Evolutionary conservation across 768 basidiomycete genomes (phyloP), one percentile per base, ranked within the genome.

Genomic region (Hypholoma sublateritium): DNA sequence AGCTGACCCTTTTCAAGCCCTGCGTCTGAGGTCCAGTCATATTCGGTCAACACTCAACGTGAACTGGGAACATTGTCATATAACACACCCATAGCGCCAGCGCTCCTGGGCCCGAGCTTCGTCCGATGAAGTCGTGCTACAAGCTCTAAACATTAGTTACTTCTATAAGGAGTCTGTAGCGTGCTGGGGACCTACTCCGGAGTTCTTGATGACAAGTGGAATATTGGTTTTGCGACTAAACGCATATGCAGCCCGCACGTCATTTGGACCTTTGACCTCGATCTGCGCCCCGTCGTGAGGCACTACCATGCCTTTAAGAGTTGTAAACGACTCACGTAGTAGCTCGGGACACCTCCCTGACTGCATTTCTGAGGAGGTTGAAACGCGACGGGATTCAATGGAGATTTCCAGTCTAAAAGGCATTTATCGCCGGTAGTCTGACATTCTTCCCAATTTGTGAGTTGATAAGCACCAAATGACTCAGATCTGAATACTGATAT

Each of bases 391-490:
- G 60, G 44, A 50, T 71, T 64, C 9, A 55, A 44, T 14, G 67
- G 53, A 35, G 68, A 61, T 11, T 45, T 53, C 56, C 51, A 67
- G 57, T 77, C 70, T 4, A 78, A 66, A 34, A 75, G 57, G 54
- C 78, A 79, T 34, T 69, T 62, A 7, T 71, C 62, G 1, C 59
- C 60, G 2, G 61, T 67, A 19, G 59, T 43, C 59, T 77, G 74
- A 50, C 79, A 80, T 1, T 73, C 72, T 61, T 77, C 78, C 77
- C 74, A 77, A 52, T 78, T 71, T 1, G 67, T 63, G 14, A 62
- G 48, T 39, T 62, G 56, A 34, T 66, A 66, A 16, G 63, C 55
- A 8, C 65, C 61, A 39, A 63, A 63, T 35, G 48, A 36, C 16
- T 58, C 53, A 12, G 59, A 59, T 11, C 62, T 62, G 54, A 60